Evolutionary conservation across 2,329 filamentous ascomycete species (phyloP), one percentile per base, ranked within the genome.

Genomic region (Fusarium virguliforme): DNA sequence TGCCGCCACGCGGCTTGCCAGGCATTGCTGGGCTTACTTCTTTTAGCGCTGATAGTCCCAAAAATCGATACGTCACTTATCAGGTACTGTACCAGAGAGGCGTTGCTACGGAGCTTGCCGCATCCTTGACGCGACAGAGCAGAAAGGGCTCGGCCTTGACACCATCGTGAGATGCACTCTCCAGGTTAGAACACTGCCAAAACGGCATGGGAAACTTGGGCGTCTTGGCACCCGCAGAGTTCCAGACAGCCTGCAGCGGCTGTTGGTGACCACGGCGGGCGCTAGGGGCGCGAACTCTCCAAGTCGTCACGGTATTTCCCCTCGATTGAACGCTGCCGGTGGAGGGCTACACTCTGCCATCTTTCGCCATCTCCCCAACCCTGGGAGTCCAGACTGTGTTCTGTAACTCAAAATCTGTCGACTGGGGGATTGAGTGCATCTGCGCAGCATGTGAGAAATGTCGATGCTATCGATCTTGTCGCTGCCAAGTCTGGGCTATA

Each of bases 1-100:
- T 28, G 34, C 48, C 48, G 48, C 48, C 48, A 51, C 26, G 28
- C 48, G 48, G 48, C 46, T 34, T 51, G 46, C 30, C n/a, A 18
- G 9, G 28, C 9, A 34, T 32, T 9, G 12, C 46, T 51, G 34
- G 28, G 3, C 46, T n/a, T 18, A n/a, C 12, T 22, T 2, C n/a
- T n/a, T 15, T 28, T 34, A 18, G 48, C 13, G 18, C 24, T 13
- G n/a, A 15, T 26, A 28, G 48, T n/a, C 30, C 30, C 18, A 6
- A 34, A 51, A 34, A 51, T 51, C 18, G 48, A 51, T 34, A 24
- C 48, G 34, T 24, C 48, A 51, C 48, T 51, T 51, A 18, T n/a
- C 6, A 48, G 6, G 10, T 34, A 12, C 28, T 24, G 12, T 18
- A 43, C 18, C 38, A 2, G n/a, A 28, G 6, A 46, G 4, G 8